These are phyloP conservation scores for Solanum paucissectum DNA, from an alignment of 257 asterid genomes.

Conservation along the genomic window DNA sequence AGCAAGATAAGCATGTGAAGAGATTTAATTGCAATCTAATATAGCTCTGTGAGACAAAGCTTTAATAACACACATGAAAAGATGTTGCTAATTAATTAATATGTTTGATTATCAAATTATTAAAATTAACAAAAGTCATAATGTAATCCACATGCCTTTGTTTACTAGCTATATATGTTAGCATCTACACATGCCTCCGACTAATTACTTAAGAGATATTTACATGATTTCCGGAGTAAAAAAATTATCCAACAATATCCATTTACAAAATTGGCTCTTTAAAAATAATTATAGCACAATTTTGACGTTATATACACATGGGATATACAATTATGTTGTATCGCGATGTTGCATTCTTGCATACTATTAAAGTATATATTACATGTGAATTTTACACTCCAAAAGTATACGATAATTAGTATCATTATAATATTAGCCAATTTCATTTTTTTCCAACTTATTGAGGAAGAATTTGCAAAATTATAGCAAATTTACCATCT, in stretches of 20 bases:
- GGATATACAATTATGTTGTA: not conserved
- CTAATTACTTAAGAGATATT: not conserved
- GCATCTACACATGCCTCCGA: not conserved
- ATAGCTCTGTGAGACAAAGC: conserved; percentile 3
- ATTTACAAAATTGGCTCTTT: not conserved
- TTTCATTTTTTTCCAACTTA: not conserved
- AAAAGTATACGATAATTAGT: not conserved
- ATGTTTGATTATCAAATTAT: conserved; percentile 3
- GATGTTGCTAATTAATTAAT: conserved; percentile 12
- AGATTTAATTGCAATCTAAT: conserved; percentile 37
- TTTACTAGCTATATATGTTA: not conserved
- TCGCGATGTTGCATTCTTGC: not conserved
- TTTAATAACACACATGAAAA: conserved; percentile 21
- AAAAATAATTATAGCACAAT: not conserved
- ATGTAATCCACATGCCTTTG: conserved; percentile 3
- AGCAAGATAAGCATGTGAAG: conserved; percentile 37
- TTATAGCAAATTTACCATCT: not conserved
- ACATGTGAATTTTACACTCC: not conserved
- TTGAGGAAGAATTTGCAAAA: not conserved
- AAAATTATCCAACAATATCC: not conserved
- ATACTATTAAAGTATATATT: not conserved
- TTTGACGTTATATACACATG: not conserved
- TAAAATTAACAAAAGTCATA: not conserved
- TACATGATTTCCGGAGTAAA: not conserved
- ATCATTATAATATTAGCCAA: not conserved